Evolutionary conservation across 371 early-diverging fungal species (phyloP), one percentile per base, ranked within the genome.

Genomic region (Rhizopus stolonifer): DNA sequence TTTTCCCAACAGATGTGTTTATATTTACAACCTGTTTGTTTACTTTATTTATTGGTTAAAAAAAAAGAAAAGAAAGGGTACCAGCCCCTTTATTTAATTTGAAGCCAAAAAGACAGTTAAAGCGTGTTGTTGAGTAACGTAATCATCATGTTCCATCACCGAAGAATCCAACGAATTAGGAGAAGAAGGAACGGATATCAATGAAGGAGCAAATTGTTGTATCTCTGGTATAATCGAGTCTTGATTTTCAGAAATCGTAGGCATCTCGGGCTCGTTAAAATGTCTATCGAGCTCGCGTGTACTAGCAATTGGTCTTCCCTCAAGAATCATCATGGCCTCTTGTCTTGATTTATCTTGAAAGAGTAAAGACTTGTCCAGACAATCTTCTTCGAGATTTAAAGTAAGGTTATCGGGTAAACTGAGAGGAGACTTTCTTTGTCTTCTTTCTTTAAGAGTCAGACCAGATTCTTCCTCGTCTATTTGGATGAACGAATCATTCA

Each of bases 161-260:
- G 49, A 57, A 24, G 67, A 66, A 15, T 62, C 67, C 22, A 63
- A 60, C 1, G 72, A 72, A 43, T 66, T 72, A 6, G 72, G 72
- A n/a, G 72, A 65, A 11, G 72, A 69, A 19, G 72, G 72, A 31
- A 61, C 64, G 32, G 60, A 72, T 14, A 69, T 64, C 21, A 69
- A 56, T 4, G 72, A 72, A 17, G 72, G 69, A 1, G 67, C 55
- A 32, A 47, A 54, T 40, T 54, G 63, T 22, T 62, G 67, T n/a
- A 63, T 62, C 19, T 54, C 54, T 15, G 61, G 58, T n/a, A 10
- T 18, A 26, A 5, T 31, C 29, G 34, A 38, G 34, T 4, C 31
- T 49, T 49, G 11, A 49, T 24, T 32, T 52, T 61, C 65, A 23
- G 34, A 49, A 22, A 60, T 65, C 7, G 31, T 10, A 29, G 31